Base-by-base conservation (phyloP, 2,329 filamentous ascomycete species). In the Ustulina deusta region DNA sequence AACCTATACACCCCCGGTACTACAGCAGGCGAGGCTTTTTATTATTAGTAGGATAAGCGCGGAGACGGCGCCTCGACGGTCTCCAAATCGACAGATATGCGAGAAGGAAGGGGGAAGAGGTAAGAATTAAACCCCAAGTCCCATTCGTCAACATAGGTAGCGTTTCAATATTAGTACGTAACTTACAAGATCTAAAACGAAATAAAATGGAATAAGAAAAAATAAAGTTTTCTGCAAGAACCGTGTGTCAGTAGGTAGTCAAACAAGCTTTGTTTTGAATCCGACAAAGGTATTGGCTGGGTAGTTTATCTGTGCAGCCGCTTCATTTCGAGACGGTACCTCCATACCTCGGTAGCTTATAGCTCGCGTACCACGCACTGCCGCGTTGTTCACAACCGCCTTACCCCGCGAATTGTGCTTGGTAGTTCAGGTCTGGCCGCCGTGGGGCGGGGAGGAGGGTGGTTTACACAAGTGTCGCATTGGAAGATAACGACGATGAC, bases 371-470 rank as follows among this genome's bases (percentile, higher is more conserved):
- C 11, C 25, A 20, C 52, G 36, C 29, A 42, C 44, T 25, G 15
- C 6, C 5, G 54, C 29, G 42, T 56, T 42, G 22, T 56, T 32
- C 22, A 15, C 20, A 56, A 42, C 22, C 54, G 54, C 54, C 13
- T 29, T 42, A n/a, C 54, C 54, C 54, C 54, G 54, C 54, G 22
- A 42, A n/a, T 42, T 56, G 22, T 29, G 54, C 22, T 27, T 13
- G 17, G 15, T 42, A n/a, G 36, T n/a, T 42, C 22, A 29, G n/a
- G 36, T 17, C 25, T 27, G 34, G 34, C 54, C 36, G 6, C 32
- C 34, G 32, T 38, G 22, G 34, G 36, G n/a, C n/a, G n/a, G n/a
- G n/a, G n/a, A n/a, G n/a, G 46, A 5, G 46, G 25, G 46, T 3
- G 36, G 34, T 56, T 29, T 40, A 11, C 6, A 42, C 54, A 29